A percentile compares a stretch with the other conserved stretches of the same genome.
phyloP scores from a whole-genome alignment of 2,329 filamentous ascomycete genomes.

The Neofusicoccum parvum region DNA sequence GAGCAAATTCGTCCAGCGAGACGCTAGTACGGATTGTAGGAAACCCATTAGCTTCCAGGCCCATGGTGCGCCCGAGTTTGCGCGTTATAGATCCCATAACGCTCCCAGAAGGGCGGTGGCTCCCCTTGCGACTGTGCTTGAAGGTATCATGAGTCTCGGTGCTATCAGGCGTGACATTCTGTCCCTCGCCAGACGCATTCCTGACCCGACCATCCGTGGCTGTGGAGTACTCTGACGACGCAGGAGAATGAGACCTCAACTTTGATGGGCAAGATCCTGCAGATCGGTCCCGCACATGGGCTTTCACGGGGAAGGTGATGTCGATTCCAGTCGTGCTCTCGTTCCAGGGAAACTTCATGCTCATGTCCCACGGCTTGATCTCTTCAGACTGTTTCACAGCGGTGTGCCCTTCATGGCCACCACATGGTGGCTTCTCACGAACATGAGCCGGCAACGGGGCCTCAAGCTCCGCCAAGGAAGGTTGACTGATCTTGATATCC shows the following conservation, averaged over 20 bases:
- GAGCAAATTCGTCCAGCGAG: slow-evolving; percentile 6
- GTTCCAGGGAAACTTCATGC: slow-evolving; percentile 26
- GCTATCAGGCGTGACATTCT: slow-evolving; percentile 3
- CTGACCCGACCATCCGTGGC: neutral
- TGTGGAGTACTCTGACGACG: slow-evolving; percentile 14
- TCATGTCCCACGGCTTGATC: slow-evolving; percentile 24
- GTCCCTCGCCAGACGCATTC: neutral
- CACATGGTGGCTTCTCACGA: slow-evolving; percentile 21
- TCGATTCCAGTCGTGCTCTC: slow-evolving; percentile 21
- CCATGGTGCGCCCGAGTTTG: slow-evolving; percentile 20
- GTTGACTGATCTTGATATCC: neutral
- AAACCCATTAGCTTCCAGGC: neutral
- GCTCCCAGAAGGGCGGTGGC: slow-evolving; percentile 20
- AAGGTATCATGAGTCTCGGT: slow-evolving; percentile 22
- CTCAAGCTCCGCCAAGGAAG: slow-evolving; percentile 31
- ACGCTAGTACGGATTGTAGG: neutral
- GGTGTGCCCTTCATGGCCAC: slow-evolving; percentile 19
- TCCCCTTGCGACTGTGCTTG: slow-evolving; percentile 21
- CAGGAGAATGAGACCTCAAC: slow-evolving; percentile 14
- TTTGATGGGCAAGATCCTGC: slow-evolving; percentile 10
- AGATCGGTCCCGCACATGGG: slow-evolving; percentile 18
- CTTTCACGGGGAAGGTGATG: slow-evolving; percentile 24
- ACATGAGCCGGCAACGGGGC: slow-evolving; percentile 29
- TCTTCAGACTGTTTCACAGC: neutral
- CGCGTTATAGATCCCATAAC: slow-evolving; percentile 24